Evolutionary conservation across 2,329 filamentous ascomycete genomes (phyloP).

Genomic region (Fusarium sp.): DNA sequence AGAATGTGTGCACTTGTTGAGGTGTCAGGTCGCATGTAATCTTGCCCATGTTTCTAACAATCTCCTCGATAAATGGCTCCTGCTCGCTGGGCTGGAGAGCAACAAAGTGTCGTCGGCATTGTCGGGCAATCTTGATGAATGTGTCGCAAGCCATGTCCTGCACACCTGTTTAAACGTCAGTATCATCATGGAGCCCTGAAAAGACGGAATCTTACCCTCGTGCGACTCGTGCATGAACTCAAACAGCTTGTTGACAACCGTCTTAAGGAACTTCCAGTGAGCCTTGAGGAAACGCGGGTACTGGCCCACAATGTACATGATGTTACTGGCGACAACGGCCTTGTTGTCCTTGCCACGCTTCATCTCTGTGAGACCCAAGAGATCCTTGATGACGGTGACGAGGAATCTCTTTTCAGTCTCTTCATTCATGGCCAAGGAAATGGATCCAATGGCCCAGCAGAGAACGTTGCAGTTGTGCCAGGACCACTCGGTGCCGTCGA

Average conservation of each 20-base stretch:
- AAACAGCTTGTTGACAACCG: slow-evolving; percentile 98
- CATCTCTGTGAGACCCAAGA: slow-evolving; percentile 97
- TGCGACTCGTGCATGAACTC: slow-evolving; percentile 99
- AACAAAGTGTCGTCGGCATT: slow-evolving; percentile 97
- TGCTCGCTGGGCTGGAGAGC: slow-evolving; percentile 93
- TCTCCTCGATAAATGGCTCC: slow-evolving; percentile 98
- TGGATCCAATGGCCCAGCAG: slow-evolving; percentile 99
- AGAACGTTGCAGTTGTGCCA: slow-evolving; percentile 99
- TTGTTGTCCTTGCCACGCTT: slow-evolving; percentile 99
- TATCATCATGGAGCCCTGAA: neutral
- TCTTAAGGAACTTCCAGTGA: slow-evolving; percentile 99
- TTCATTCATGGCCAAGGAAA: slow-evolving; percentile 98
- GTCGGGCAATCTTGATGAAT: slow-evolving; percentile 99
- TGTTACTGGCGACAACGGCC: slow-evolving; percentile 97
- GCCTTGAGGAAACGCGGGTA: slow-evolving; percentile 98
- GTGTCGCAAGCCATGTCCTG: slow-evolving; percentile 99
- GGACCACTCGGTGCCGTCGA: slow-evolving; percentile 96
- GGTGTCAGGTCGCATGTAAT: slow-evolving; percentile 96
- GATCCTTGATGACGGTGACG: slow-evolving; percentile 98
- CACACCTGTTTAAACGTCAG: slow-evolving; percentile 69
- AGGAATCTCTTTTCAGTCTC: slow-evolving; percentile 99
- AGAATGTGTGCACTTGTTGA: slow-evolving; percentile 98
- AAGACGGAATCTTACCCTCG: slow-evolving; percentile 72
- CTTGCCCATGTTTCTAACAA: slow-evolving; percentile 93
- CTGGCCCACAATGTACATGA: slow-evolving; percentile 99